Base-by-base conservation (phyloP, 176 grass and related monocot species). In the Neostapfia colusana region DNA sequence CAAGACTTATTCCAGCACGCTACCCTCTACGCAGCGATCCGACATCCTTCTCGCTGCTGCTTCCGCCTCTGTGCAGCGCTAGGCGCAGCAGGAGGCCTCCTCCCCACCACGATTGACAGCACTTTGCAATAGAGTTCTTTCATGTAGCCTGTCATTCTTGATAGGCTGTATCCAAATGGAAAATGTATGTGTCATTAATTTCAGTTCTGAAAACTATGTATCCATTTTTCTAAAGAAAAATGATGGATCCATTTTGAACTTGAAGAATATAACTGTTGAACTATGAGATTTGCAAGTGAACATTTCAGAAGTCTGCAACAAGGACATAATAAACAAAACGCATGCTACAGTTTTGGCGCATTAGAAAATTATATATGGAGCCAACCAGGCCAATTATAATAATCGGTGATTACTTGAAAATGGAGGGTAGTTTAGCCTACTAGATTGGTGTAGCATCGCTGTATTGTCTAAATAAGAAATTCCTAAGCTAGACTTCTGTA, bases 381-480 rank as follows among this genome's bases (percentile, higher is more conserved):
- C 60, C 36, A 79, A 21, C 7, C 26, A 55, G 27, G 58, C 1
- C 6, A 27, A 27, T 39, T 48, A 69, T 54, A 37, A 67, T 68
- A 48, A 14, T 14, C 16, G 31, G 3, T 16, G 18, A 5, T 58
- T 25, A 36, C 37, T 56, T 14, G 36, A 65, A 43, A 42, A 56
- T 48, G 0, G 21, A 15, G 15, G 12, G 11, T 36, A 54, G 0
- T 66, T 65, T 43, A 12, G 60, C 14, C 35, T 11, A 73, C 50
- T 48, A 39, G 14, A 44, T 85, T 4, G 7, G 20, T 80, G 23
- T 34, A 42, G 53, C 12, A 18, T 70, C 20, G 21, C 26, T 69
- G 56, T 63, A 11, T 4, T 81, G 45, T 20, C 75, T 55, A 28
- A 53, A 76, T 31, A 55, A 78, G 66, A 60, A 44, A 70, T 7